Base-by-base conservation (phyloP, 345 rosid genomes). In the Lenwebbia sp. region DNA sequence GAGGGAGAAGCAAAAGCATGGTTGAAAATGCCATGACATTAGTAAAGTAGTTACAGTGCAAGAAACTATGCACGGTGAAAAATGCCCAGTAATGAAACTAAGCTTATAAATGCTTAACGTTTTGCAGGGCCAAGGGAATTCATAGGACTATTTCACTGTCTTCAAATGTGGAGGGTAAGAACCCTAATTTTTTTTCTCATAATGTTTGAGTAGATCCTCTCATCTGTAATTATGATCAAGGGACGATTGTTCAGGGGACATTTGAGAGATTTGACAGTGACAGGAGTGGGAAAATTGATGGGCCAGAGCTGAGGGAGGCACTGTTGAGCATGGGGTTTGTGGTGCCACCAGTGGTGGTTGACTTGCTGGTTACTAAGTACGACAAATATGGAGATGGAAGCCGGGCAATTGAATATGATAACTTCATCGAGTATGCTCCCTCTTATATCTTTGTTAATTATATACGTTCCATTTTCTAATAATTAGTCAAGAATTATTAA, bases 161-260 rank as follows among this genome's bases (percentile, higher is more conserved):
- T 97, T 50, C 99, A 97, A 91, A 95, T 83, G 83, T 97, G 99
- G 99, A 92, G 99, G 94, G 99, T 96, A 88, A 90, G 91, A 47
- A 28, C 54, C 54, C 19, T 9, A 25, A 12, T 47, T 19, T 44
- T 4, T 47, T 75, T 75, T 13, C 83, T 82, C 21, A 52, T 54
- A 9, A 83, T 21, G 13, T 83, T 83, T 83, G 33, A 57, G 23
- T 21, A 83, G 19, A 28, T 21, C 19, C 50, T n/a, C 60, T 51
- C n/a, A 7, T 13, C 14, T 83, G 62, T 54, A 56, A 83, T 30
- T 5, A 10, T 33, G 21, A 30, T 28, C 23, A 83, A 83, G 84
- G 56, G 33, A 28, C 10, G 54, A 53, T 82, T 50, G n/a, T 62
- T 53, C 89, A 94, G 99, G 91, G 87, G 1, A 94, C 94, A 44